These are phyloP conservation scores for Zopfochytrium polystomum DNA, from an alignment of 371 early-diverging fungal species.

Conservation along the genomic window DNA sequence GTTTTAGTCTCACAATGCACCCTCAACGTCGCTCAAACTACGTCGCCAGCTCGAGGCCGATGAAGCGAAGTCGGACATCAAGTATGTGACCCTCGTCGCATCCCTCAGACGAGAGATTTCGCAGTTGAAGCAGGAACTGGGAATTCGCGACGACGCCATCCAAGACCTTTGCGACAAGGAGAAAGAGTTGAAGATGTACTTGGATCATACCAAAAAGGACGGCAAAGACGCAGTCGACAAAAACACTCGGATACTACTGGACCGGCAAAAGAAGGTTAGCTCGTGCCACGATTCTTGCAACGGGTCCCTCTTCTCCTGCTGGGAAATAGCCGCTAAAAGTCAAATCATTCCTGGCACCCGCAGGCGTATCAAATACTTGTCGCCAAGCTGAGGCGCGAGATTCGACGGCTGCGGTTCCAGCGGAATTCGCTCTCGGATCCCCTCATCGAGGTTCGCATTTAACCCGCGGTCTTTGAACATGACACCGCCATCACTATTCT, in stretches of 20 bases:
- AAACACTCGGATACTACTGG: constrained; percentile 35
- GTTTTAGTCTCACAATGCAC: too few species aligned
- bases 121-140: constrained; percentile 21
- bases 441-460: too few species aligned
- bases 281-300: not conserved
- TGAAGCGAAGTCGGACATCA: too few species aligned
- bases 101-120: constrained; percentile 26
- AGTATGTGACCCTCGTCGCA: constrained; percentile 26
- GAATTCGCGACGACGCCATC: constrained; percentile 27
- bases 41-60: too few species aligned
- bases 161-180: constrained; percentile 24
- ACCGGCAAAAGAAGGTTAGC: constrained; percentile 40
- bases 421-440: constrained; percentile 42
- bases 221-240: constrained; percentile 29
- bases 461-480: too few species aligned
- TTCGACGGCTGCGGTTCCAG: constrained; percentile 42
- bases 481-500: too few species aligned
- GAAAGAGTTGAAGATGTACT: constrained; percentile 21
- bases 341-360: too few species aligned
- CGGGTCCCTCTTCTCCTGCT: not conserved
- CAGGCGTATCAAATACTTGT: constrained; percentile 44
- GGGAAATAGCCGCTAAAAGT: not conserved
- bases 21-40: too few species aligned
- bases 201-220: constrained; percentile 11
- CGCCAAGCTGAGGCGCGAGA: constrained; percentile 35